Evolutionary conservation across 257 asterid genomes (phyloP), one percentile per base, ranked within the genome.

Genomic region (Jacaranda mimosifolia): DNA sequence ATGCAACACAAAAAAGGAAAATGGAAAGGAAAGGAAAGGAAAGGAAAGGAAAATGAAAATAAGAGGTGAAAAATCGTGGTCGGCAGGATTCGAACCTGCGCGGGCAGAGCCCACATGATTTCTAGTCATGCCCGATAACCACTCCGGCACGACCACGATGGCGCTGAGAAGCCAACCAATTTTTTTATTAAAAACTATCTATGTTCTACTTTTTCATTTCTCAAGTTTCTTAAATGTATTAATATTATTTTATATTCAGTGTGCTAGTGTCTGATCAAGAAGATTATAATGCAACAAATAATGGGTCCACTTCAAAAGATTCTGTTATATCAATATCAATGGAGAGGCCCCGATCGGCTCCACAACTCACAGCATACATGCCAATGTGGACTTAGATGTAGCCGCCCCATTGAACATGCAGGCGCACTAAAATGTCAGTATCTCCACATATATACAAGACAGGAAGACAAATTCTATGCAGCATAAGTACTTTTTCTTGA

Each of bases 51-150:
- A 11, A 46, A 7, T 7, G 52, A 46, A 7, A 11, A 46, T 7
- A 46, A 8, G 1, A 55, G 7, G n/a, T 3, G 18, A 55, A 17
- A 55, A 17, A 5, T 1, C 95, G 97, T 94, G 97, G 92, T 88
- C 93, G 98, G 98, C 97, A 91, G 98, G 98, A 94, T 94, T 92
- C 97, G 98, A 92, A 94, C 98, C 97, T 89, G 96, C 97, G 99
- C 97, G 97, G 96, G 98, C 97, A 91, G 2, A 91, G 97, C 97
- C 97, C 99, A 90, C 97, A 95, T 93, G 98, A 91, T 93, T 93
- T 93, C 98, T 90, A 95, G 98, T 95, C 99, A 93, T 95, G 98
- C 97, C 98, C 97, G 96, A 95, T 93, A 95, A 91, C 99, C 98
- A 95, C 98, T 93, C 98, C 98, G 97, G 96, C 98, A 95, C 97